Evolutionary conservation across 139 green algal genomes (phyloP), one percentile per base, ranked within the genome.

Genomic region (Chlamydomonas sphaeroides): DNA sequence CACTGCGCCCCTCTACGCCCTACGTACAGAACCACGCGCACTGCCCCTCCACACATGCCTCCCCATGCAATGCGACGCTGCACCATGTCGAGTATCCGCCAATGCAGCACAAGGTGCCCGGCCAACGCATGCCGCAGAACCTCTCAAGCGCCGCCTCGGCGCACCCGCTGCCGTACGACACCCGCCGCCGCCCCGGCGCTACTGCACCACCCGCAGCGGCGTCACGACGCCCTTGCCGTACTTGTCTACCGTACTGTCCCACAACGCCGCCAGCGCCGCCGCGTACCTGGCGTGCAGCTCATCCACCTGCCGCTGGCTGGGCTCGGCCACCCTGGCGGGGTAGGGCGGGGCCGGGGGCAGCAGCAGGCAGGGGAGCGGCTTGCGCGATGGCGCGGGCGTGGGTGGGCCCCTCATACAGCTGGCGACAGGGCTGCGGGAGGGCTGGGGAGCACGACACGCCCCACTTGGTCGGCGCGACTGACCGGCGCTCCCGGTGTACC

Each of bases 261-360:
- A 94, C 66, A 94, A 79, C 39, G 80, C 8, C 26, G 49, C 36
- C 28, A 92, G 59, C 1, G 70, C 83, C 14, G 39, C 61, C 2
- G 69, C 49, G 85, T 90, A 92, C 11, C 21, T 4, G 7, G 21
- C 71, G 30, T 92, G 88, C 33, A 88, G 66, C 48, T 68, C 83
- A 15, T 78, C 39, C 28, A 69, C 38, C 38, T 69, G 73, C 38
- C 65, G 38, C 26, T 53, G 28, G 33, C 41, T 67, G 42, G 83
- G 68, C 0, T 41, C 35, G 18, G 32, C 49, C 14, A 57, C 39
- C 79, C 89, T 92, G 38, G 25, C 33, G 1, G 38, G 73, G 45
- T 93, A 83, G 48, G 86, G 77, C 53, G 57, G 65, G 15, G 4
- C 21, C 15, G 67, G 10, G 11, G 67, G 18, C 20, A 36, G 21